Evolutionary conservation across 192 early-diverging fungal species (phyloP).

Genomic region (Radiomyces spectabilis): DNA sequence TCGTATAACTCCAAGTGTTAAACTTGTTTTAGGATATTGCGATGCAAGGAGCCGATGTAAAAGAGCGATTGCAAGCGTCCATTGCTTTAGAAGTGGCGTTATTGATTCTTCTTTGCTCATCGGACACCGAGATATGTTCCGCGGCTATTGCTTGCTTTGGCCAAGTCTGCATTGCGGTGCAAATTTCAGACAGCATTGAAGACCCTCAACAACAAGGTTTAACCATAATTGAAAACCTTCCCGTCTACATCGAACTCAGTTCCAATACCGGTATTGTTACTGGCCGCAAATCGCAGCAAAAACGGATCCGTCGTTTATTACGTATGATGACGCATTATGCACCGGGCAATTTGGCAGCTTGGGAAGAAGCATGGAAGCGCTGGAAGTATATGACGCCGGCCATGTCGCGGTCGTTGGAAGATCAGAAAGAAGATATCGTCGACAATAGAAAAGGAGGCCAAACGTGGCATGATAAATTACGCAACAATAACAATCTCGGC

Average conservation of each 20-base stretch:
- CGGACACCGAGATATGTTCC: slow-evolving; percentile 59
- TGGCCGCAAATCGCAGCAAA: slow-evolving; percentile 70
- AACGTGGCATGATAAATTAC: slow-evolving; percentile 30
- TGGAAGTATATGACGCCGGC: slow-evolving; percentile 58
- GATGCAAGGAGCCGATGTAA: slow-evolving; percentile 45
- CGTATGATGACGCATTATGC: slow-evolving; percentile 59
- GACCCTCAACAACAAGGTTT: slow-evolving; percentile 35
- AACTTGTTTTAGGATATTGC: slow-evolving; percentile 33
- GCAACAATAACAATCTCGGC: slow-evolving; percentile 3
- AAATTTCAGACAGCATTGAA: slow-evolving; percentile 53
- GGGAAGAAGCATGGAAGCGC: slow-evolving; percentile 72
- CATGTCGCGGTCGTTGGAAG: slow-evolving; percentile 24
- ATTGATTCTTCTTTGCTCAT: slow-evolving; percentile 66
- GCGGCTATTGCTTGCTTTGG: slow-evolving; percentile 60
- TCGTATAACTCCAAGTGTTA: too few relatives aligned
- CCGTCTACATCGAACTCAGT: slow-evolving; percentile 62
- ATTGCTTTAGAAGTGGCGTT: slow-evolving; percentile 70
- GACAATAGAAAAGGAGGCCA: slow-evolving; percentile 25
- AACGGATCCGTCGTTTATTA: slow-evolving; percentile 63
- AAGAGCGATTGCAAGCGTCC: slow-evolving; percentile 59
- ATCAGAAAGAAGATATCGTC: slow-evolving; percentile 16
- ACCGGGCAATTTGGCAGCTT: slow-evolving; percentile 69
- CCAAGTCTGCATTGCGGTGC: slow-evolving; percentile 62
- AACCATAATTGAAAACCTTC: slow-evolving; percentile 63
- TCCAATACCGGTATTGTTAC: slow-evolving; percentile 37